A percentile compares a stretch with the other conserved stretches of the same genome.
phyloP scores from a whole-genome alignment of 495 filamentous ascomycete genomes.

The Emericellopsis terricola region DNA sequence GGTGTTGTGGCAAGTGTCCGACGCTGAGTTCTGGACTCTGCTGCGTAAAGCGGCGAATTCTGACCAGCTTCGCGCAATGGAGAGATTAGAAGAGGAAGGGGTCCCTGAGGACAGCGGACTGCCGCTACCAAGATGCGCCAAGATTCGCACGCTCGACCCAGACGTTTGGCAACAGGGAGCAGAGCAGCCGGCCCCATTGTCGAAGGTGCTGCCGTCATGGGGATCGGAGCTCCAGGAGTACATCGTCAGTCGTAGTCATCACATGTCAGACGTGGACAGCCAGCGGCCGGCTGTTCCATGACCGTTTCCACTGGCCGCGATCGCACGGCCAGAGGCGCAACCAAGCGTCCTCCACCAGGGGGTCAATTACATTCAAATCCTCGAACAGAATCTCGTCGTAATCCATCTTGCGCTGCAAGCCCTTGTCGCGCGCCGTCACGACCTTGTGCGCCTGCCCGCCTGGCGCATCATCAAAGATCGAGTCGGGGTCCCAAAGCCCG shows the following conservation, averaged over 20 bases:
- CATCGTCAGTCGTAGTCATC: slow-evolving; percentile 4
- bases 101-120: slow-evolving; percentile 13
- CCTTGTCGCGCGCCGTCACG: too few relatives aligned
- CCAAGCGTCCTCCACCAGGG: too few relatives aligned
- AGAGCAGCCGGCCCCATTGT: slow-evolving; percentile 11
- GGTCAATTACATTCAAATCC: too few relatives aligned
- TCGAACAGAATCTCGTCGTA: too few relatives aligned
- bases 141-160: slow-evolving; percentile 22
- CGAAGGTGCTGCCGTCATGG: slow-evolving; percentile 13
- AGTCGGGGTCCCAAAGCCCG: too few relatives aligned
- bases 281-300: too few relatives aligned
- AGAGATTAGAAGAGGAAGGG: slow-evolving; percentile 14
- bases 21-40: slow-evolving; percentile 18
- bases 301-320: too few relatives aligned
- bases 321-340: too few relatives aligned
- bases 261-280: too few relatives aligned
- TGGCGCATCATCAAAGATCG: too few relatives aligned
- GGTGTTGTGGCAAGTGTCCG: slow-evolving; percentile 18
- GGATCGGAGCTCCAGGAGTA: slow-evolving; percentile 16
- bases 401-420: too few relatives aligned
- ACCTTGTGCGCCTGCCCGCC: too few relatives aligned
- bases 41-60: slow-evolving; percentile 12
- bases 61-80: slow-evolving; percentile 9
- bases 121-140: slow-evolving; percentile 11
- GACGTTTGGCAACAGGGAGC: slow-evolving; percentile 10